Conservation (phyloP, 768 basidiomycete species). For the Hericium rajendrae region DNA sequence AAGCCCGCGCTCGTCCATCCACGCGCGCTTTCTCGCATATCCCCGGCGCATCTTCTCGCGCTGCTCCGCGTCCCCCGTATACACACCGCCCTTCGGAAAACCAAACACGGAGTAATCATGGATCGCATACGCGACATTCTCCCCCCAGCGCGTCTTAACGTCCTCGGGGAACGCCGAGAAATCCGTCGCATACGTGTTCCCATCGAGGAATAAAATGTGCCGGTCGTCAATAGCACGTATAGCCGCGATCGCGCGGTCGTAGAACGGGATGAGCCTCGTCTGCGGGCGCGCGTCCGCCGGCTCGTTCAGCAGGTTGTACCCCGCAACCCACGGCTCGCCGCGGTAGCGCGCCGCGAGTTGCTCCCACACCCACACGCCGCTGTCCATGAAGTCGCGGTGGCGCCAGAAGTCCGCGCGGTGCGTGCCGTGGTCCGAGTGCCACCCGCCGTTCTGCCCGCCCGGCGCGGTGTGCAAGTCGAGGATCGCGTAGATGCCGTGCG, state of each 20-base stretch:
- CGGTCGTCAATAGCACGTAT: conserved; percentile 30
- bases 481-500: conserved; percentile 31
- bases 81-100: conserved; percentile 25
- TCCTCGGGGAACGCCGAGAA: conserved; percentile 22
- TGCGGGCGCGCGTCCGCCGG: conserved; percentile 28
- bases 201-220: conserved; percentile 35
- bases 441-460: conserved; percentile 21
- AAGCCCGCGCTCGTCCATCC: conserved; percentile 24
- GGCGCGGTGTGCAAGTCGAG: conserved; percentile 30
- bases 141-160: conserved; percentile 20
- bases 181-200: conserved; percentile 31
- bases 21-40: conserved; percentile 29
- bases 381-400: conserved; percentile 34
- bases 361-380: conserved; percentile 31
- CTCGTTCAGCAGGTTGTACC: conserved; percentile 39
- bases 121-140: conserved; percentile 29
- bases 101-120: conserved; percentile 32
- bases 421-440: conserved; percentile 27
- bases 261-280: conserved; percentile 25
- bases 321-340: conserved; percentile 35
- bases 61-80: conserved; percentile 22
- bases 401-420: conserved; percentile 26
- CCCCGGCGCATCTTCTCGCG: conserved; percentile 17
- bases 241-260: conserved; percentile 29
- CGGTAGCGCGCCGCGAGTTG: conserved; percentile 32